Evolutionary conservation across 306 rosid species (phyloP).

Genomic region (Gastrolobium bilobum): DNA sequence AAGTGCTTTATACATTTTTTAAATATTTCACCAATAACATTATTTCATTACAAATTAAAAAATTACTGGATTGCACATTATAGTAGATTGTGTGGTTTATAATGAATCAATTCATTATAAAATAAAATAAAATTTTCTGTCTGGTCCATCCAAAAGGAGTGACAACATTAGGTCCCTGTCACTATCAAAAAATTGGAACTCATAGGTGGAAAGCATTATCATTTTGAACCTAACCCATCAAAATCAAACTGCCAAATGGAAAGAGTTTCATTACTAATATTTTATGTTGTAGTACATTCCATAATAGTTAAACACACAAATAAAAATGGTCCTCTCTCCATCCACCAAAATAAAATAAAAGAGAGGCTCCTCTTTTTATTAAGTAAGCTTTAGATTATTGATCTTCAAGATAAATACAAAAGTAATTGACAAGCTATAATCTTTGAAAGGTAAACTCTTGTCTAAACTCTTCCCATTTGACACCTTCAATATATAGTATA

Average conservation of each 20-base stretch:
- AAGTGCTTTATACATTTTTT: not conserved
- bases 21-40: not conserved
- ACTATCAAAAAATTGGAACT: slow-evolving; percentile 45
- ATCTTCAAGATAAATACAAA: not conserved
- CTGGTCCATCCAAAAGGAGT: not conserved
- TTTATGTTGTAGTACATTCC: not conserved
- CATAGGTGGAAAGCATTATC: slow-evolving; percentile 52
- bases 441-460: not conserved
- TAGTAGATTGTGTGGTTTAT: not conserved
- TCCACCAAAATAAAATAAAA: too few species aligned
- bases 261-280: not conserved
- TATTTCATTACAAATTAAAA: not conserved
- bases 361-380: not conserved
- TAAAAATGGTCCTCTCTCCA: too few species aligned
- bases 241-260: not conserved
- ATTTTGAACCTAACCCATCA: slow-evolving; percentile 40
- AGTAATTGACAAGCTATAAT: not conserved
- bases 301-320: not conserved
- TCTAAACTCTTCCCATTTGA: not conserved
- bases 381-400: not conserved
- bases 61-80: not conserved
- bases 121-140: not conserved
- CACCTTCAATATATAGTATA: not conserved
- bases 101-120: slow-evolving; percentile 1
- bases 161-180: slow-evolving; percentile 63